A percentile compares a stretch with the other conserved stretches of the same genome.
These are phyloP conservation scores for Astrothelium subdiscretum DNA, from an alignment of 495 filamentous ascomycete genomes.

Conservation along the genomic window DNA sequence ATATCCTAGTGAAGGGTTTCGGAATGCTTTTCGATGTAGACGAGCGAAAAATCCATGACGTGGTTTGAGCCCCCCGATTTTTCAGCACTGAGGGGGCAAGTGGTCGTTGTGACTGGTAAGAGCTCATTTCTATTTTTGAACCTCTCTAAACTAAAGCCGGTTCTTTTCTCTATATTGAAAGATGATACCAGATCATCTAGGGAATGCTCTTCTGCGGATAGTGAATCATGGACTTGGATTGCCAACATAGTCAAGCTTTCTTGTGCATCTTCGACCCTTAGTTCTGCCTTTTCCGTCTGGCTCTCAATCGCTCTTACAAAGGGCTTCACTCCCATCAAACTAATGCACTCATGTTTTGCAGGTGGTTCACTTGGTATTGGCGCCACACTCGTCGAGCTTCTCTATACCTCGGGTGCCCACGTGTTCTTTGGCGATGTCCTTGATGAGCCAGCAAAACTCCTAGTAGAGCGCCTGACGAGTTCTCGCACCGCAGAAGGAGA, in stretches of 20 bases:
- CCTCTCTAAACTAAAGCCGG: too few relatives aligned
- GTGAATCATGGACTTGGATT: too few relatives aligned
- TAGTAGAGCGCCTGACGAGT: not conserved
- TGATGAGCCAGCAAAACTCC: constrained; percentile 4
- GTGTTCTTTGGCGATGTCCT: constrained; percentile 17
- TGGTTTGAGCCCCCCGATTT: constrained; percentile 7
- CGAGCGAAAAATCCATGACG: constrained; percentile 6
- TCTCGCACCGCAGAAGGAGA: not conserved
- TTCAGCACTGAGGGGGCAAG: constrained; percentile 7
- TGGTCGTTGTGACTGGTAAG: constrained; percentile 13
- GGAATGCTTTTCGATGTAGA: not conserved
- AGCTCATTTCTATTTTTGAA: not conserved
- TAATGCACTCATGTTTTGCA: not conserved
- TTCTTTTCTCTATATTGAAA: too few relatives aligned
- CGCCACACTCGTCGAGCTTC: constrained; percentile 8
- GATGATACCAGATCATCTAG: too few relatives aligned
- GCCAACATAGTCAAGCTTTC: too few relatives aligned
- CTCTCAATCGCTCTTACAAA: not conserved
- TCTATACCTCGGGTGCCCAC: constrained; percentile 9
- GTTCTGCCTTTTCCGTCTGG: too few relatives aligned
- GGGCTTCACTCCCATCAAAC: not conserved
- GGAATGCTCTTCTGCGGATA: too few relatives aligned
- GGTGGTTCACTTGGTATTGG: constrained; percentile 15
- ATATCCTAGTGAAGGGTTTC: not conserved
- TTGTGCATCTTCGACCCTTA: too few relatives aligned